A percentile compares a stretch with the other conserved stretches of the same genome.
Evolutionary conservation across 2,329 filamentous ascomycete species (phyloP).

Genomic region (Pezicula carpinea): DNA sequence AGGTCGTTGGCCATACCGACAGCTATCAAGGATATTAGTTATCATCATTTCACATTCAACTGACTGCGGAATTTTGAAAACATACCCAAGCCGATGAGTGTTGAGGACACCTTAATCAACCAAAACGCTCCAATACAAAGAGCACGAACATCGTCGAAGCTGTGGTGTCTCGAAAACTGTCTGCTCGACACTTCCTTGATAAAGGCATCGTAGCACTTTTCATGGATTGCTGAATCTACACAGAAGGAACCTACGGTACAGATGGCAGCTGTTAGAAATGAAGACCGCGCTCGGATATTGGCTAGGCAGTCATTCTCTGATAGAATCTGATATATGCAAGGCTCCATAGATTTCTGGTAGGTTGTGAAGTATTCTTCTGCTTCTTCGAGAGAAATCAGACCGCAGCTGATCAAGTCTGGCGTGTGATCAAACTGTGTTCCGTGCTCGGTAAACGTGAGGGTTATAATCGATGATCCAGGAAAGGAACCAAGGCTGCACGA

Average conservation of each 20-base stretch:
- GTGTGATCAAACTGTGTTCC: not conserved
- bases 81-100: constrained; percentile 15
- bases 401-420: constrained; percentile 25
- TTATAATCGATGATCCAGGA: constrained; percentile 24
- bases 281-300: constrained; percentile 25
- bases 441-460: not conserved
- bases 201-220: constrained; percentile 1
- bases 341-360: constrained; percentile 29
- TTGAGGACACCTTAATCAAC: constrained; percentile 25
- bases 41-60: no score
- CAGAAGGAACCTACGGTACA: constrained; percentile 29
- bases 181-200: constrained; percentile 10
- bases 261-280: constrained; percentile 29
- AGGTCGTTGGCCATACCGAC: constrained; percentile 29
- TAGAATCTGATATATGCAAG: constrained; percentile 30
- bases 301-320: constrained; percentile 20
- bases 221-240: constrained; percentile 7
- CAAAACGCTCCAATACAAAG: constrained; percentile 34
- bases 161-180: constrained; percentile 12
- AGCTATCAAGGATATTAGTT: no score
- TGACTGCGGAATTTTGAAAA: no score
- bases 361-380: constrained; percentile 25
- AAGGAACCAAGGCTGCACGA: constrained; percentile 14
- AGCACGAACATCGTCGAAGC: constrained; percentile 27
- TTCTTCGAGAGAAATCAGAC: constrained; percentile 21